Percentiles rank a stretch among this genome's conserved stretches.
These are phyloP conservation scores for Lolium perenne DNA, from an alignment of 176 grass and related monocot genomes.

Conservation along the genomic window DNA sequence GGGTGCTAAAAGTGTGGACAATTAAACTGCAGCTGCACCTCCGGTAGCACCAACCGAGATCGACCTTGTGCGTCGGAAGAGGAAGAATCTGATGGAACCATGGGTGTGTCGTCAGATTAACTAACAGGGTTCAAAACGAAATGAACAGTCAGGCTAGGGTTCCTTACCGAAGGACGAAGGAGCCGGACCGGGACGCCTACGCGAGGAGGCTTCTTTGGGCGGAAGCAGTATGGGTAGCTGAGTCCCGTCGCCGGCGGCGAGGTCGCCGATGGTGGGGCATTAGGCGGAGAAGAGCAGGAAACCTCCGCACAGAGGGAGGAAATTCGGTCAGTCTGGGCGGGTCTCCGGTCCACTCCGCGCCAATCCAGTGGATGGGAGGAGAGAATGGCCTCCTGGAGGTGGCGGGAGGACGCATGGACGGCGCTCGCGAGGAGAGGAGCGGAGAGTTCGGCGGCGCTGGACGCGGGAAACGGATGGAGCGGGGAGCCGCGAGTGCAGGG, in stretches of 20 bases:
- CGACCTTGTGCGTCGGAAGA: neutral
- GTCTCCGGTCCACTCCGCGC: neutral
- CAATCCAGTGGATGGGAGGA: slow-evolving; percentile 25
- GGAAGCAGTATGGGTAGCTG: neutral
- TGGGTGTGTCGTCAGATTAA: neutral
- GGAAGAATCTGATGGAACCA: neutral
- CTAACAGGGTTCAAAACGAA: neutral
- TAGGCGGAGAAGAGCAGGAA: neutral
- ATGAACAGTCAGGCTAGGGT: neutral
- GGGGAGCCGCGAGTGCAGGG: neutral
- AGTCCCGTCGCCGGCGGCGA: slow-evolving; percentile 1
- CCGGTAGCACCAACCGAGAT: slow-evolving; percentile 6
- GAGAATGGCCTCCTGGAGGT: neutral
- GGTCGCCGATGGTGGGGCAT: slow-evolving; percentile 25
- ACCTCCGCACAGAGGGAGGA: neutral
- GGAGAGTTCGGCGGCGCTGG: slow-evolving; percentile 33
- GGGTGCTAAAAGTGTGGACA: neutral
- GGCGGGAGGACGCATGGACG: slow-evolving; percentile 13
- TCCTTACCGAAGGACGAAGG: slow-evolving; percentile 24
- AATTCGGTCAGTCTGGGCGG: neutral
- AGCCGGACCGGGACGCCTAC: neutral
- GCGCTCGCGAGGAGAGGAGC: slow-evolving; percentile 14
- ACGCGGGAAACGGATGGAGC: slow-evolving; percentile 37
- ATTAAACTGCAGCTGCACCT: neutral
- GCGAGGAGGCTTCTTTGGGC: neutral